Base-by-base conservation (phyloP, 495 filamentous ascomycete species). In the Staphylotrichum tortipilum region DNA sequence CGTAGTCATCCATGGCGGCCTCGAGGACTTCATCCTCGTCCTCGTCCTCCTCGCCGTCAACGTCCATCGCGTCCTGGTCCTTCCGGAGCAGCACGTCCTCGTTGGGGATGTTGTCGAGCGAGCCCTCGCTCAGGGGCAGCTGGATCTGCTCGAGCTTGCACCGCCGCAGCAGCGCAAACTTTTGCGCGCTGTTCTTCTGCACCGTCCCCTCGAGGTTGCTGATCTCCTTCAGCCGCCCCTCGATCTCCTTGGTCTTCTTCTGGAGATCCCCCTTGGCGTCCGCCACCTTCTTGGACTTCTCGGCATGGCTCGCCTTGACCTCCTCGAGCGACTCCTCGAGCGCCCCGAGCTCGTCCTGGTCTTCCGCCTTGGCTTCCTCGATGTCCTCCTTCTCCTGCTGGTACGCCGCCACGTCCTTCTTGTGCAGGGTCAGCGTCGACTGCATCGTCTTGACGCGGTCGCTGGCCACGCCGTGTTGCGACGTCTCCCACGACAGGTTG, bases 61-160 rank as follows among this genome's bases (percentile, higher is more conserved):
- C 72, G 55, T 95, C 89, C 89, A 95, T 94, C 1, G 85, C 85
- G 55, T 94, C 88, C 18, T 79, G 79, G 54, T 89, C 82, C 45
- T 80, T 72, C 35, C 75, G 72, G 26, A 80, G 67, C 12, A 85
- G 63, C 35, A 86, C 78, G 36, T 96, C 88, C 58, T 94, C 85
- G 57, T 94, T 85, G 7, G 92, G 92, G 49, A 99, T 77, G 52
- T 80, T 76, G 56, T 94, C 89, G 21, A 97, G 80, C n/a, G 89
- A 94, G 44, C 80, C 81, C 29, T 83, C 73, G 3, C 76, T 70
- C 39, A 99, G 74, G 7, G 92, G 94, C 42, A 99, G 70, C 52
- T 86, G 81, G 55, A 96, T 86, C 57, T 95, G 88, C 59, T 96
- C 89, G 31, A 99, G 78, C 67, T 92, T 91, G 74, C 92, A 97